phyloP scores from a whole-genome alignment of 2,329 filamentous ascomycete species.

The Clonostachys rosea region DNA sequence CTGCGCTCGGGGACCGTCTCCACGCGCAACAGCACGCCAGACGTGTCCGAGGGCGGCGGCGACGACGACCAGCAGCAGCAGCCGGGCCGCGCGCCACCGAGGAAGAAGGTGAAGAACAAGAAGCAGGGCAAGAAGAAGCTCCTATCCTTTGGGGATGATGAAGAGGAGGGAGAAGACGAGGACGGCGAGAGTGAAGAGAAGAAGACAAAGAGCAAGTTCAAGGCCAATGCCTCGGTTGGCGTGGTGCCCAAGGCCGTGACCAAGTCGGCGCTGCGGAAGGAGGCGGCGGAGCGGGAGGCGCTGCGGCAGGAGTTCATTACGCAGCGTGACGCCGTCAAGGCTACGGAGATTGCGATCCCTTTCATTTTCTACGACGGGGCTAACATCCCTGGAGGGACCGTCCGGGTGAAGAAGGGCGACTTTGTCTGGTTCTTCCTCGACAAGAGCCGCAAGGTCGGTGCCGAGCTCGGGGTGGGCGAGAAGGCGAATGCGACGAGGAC shows the following conservation, averaged over 20 bases:
- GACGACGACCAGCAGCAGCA: neutral
- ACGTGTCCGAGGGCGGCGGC: neutral
- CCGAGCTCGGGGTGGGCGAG: slow-evolving; percentile 70
- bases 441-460: slow-evolving; percentile 84
- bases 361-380: slow-evolving; percentile 98
- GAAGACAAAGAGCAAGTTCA: slow-evolving; percentile 42
- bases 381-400: slow-evolving; percentile 78
- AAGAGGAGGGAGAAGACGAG: slow-evolving; percentile 12
- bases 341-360: slow-evolving; percentile 82
- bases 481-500: slow-evolving; percentile 59
- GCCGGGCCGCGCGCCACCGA: slow-evolving; percentile 30
- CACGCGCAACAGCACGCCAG: neutral
- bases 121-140: slow-evolving; percentile 33
- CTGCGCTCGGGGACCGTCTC: slow-evolving; percentile 14
- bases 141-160: slow-evolving; percentile 59
- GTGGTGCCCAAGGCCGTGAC: slow-evolving; percentile 64
- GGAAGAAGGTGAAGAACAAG: slow-evolving; percentile 29
- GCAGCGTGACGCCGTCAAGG: slow-evolving; percentile 82
- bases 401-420: slow-evolving; percentile 89
- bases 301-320: slow-evolving; percentile 77
- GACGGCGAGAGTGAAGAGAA: slow-evolving; percentile 2
- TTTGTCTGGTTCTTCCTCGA: slow-evolving; percentile 91
- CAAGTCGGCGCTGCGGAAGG: slow-evolving; percentile 72
- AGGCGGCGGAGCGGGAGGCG: slow-evolving; percentile 74
- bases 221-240: slow-evolving; percentile 56